Base-by-base conservation (phyloP, 2,329 filamentous ascomycete genomes). In the Parasarocladium wereldwijsianum region DNA sequence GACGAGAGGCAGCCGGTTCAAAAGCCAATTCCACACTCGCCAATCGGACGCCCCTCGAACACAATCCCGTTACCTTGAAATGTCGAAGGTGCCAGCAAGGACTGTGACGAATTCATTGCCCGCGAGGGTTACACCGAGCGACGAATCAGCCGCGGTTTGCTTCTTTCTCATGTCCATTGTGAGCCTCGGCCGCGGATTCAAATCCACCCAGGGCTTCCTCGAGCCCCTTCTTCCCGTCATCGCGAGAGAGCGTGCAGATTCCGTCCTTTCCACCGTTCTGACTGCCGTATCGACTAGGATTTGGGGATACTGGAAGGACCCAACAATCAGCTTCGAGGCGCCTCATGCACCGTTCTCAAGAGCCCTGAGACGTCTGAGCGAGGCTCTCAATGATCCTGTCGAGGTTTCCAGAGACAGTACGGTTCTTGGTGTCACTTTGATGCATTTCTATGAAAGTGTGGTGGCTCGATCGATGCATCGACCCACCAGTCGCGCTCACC, bases 381-480 rank as follows among this genome's bases (percentile, higher is more conserved):
- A 30, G 31, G 34, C 37, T 27, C 27, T 38, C 10, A 30, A 38
- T 26, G 31, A 37, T 31, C 37, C 37, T 26, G 15, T 32, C 17
- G 34, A 37, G 33, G 24, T 30, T 16, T 31, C 26, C 24, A 34
- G 27, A 17, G 34, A 36, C 32, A 34, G 32, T 21, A 38, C 37
- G 17, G 29, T 38, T 17, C 33, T 38, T 14, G 31, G 32, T 17
- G 32, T 28, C 9, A 34, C 35, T 25, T 27, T 38, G 32, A 27
- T 38, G 29, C 37, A 38, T 32, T 34, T 35, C 31, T 38, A 37
- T 31, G 37, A 38, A 20, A 35, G 31, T 22, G 19, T 38, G 14
- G 32, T 33, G 26, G 34, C 37, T 31, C 31, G 30, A 22, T 35
- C 28, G 25, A 32, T 24, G 28, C 33, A 35, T 12, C 34, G 32